These are phyloP conservation scores for Sarcomyxa edulis DNA, from an alignment of 768 basidiomycete genomes.

Conservation along the genomic window DNA sequence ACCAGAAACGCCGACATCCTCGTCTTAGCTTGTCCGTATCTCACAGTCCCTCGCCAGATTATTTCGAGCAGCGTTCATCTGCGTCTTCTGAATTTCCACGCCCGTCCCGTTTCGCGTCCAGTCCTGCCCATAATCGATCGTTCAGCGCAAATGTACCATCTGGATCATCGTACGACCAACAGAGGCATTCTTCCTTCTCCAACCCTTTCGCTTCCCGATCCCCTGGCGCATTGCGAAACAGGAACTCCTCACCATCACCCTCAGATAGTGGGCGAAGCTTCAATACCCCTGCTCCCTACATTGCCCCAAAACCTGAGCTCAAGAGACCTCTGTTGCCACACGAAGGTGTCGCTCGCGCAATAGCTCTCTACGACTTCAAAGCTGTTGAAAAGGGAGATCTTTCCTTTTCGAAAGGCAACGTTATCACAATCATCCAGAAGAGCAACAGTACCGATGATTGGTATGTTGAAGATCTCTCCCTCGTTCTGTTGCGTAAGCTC, in stretches of 20 bases:
- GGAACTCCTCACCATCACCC: not conserved
- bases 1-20: constrained; percentile 14
- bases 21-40: constrained; percentile 23
- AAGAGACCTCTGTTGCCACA: constrained; percentile 39
- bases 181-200: constrained; percentile 6
- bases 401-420: constrained; percentile 71
- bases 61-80: not conserved
- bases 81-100: not conserved
- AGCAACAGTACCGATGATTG: constrained; percentile 73
- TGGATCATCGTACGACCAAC: too few relatives aligned
- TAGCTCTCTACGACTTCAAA: constrained; percentile 69
- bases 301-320: constrained; percentile 47
- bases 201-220: constrained; percentile 8
- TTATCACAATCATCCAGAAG: constrained; percentile 64
- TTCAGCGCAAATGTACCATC: too few relatives aligned
- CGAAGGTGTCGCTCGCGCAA: constrained; percentile 66
- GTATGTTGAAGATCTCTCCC: constrained; percentile 37
- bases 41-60: constrained; percentile 18
- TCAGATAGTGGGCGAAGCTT: constrained; percentile 4
- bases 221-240: not conserved
- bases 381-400: constrained; percentile 77
- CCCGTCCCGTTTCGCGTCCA: not conserved
- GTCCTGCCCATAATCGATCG: constrained; percentile 9
- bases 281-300: constrained; percentile 8
- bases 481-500: too few relatives aligned